phyloP scores from a whole-genome alignment of 2,329 filamentous ascomycete genomes.

The Aspergillus ustus region DNA sequence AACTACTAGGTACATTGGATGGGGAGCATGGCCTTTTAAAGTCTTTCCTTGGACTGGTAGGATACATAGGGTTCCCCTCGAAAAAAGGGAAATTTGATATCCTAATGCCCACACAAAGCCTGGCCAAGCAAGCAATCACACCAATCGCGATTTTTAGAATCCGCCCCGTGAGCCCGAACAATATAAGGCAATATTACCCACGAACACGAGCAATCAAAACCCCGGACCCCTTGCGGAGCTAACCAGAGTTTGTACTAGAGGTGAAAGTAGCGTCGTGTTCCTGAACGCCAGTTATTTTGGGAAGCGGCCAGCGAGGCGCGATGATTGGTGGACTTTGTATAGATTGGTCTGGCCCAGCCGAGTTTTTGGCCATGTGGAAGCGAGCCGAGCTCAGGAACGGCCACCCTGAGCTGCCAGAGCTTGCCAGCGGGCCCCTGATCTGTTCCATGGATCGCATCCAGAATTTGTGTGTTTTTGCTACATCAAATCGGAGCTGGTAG shows the following conservation, averaged over 20 bases:
- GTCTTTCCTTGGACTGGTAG: background rate
- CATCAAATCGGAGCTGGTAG: background rate
- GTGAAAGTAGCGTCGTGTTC: background rate
- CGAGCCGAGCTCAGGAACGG: background rate
- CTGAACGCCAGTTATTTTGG: background rate
- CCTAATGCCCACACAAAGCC: background rate
- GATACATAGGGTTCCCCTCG: background rate
- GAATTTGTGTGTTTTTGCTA: too few relatives aligned
- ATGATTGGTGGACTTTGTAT: background rate
- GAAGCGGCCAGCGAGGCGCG: background rate
- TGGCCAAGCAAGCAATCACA: background rate
- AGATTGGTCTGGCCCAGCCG: background rate
- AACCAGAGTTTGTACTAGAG: background rate
- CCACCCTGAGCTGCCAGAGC: background rate
- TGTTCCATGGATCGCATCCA: background rate
- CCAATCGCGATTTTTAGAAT: background rate
- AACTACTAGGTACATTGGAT: background rate
- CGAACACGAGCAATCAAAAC: background rate
- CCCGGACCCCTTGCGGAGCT: background rate
- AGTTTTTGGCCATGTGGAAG: background rate
- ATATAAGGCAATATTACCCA: background rate
- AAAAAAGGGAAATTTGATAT: background rate
- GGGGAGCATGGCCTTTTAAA: background rate
- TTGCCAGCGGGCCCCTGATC: background rate
- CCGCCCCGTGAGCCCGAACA: background rate